These are phyloP conservation scores for Neotropicomus parvogracilis DNA, from an alignment of 1,284 basidiomycete species.

Conservation along the genomic window DNA sequence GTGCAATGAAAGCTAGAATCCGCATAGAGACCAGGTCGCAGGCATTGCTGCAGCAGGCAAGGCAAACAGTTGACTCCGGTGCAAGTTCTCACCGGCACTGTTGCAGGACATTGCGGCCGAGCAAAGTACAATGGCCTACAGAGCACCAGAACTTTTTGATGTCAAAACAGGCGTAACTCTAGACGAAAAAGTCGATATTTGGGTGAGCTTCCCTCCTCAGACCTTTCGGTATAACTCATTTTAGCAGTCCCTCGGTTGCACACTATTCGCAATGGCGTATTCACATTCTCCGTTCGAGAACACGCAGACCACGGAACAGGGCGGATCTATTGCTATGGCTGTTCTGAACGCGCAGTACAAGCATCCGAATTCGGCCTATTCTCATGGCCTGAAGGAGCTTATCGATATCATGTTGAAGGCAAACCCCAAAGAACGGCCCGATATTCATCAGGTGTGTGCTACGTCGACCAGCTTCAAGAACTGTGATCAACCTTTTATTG, in stretches of 20 bases:
- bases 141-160: conserved; percentile 93
- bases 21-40: conserved; percentile 77
- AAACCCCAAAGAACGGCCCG: conserved; percentile 76
- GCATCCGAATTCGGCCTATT: conserved; percentile 79
- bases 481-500: conserved; percentile 6
- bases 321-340: conserved; percentile 92
- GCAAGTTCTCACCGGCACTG: not conserved
- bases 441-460: conserved; percentile 72
- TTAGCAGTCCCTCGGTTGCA: conserved; percentile 83
- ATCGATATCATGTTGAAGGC: conserved; percentile 83
- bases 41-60: conserved; percentile 80
- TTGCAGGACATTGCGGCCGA: conserved; percentile 86
- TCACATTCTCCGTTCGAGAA: conserved; percentile 93
- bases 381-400: conserved; percentile 73
- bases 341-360: conserved; percentile 88
- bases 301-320: conserved; percentile 79
- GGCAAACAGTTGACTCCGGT: not conserved
- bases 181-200: conserved; percentile 96
- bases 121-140: conserved; percentile 94
- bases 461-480: not conserved
- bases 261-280: conserved; percentile 88
- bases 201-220: conserved; percentile 59
- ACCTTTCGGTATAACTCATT: conserved; percentile 2
- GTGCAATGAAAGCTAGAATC: conserved; percentile 77
- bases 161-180: conserved; percentile 84